These are phyloP conservation scores for Diaporthe amygdali DNA, from an alignment of 2,329 filamentous ascomycete genomes.

Conservation along the genomic window DNA sequence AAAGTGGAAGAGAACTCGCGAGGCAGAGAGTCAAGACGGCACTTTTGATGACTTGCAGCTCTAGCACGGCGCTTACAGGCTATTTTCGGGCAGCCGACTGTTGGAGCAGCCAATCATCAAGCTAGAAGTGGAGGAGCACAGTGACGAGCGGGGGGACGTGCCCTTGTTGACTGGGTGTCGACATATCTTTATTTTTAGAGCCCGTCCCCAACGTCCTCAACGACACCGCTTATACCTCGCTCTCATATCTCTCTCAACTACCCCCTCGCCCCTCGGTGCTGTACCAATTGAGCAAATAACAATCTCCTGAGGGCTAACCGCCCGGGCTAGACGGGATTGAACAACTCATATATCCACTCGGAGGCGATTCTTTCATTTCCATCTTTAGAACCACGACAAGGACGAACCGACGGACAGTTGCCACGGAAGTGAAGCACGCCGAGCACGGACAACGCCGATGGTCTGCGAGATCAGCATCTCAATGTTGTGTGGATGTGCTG, in stretches of 20 bases:
- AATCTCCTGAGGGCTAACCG: neutral
- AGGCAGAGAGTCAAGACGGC: neutral
- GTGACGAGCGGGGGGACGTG: neutral
- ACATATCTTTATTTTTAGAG: neutral
- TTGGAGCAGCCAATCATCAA: neutral
- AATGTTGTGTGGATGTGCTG: neutral
- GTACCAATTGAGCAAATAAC: neutral
- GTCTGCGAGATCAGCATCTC: neutral
- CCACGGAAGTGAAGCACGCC: too few species aligned
- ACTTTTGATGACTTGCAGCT: conserved; percentile 15
- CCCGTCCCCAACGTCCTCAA: neutral
- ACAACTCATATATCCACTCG: neutral
- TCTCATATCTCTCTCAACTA: neutral
- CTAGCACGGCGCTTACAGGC: conserved; percentile 11
- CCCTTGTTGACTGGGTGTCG: neutral
- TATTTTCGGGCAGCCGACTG: neutral
- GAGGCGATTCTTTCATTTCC: neutral
- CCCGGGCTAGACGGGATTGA: neutral
- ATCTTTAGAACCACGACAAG: conserved; percentile 2
- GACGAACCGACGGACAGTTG: neutral
- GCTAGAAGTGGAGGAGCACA: neutral
- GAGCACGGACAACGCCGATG: neutral
- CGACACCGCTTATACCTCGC: neutral
- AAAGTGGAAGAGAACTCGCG: neutral
- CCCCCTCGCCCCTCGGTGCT: neutral